Conservation (phyloP, 2,329 filamentous ascomycete genomes). For the Curvularia hawaiiensis region DNA sequence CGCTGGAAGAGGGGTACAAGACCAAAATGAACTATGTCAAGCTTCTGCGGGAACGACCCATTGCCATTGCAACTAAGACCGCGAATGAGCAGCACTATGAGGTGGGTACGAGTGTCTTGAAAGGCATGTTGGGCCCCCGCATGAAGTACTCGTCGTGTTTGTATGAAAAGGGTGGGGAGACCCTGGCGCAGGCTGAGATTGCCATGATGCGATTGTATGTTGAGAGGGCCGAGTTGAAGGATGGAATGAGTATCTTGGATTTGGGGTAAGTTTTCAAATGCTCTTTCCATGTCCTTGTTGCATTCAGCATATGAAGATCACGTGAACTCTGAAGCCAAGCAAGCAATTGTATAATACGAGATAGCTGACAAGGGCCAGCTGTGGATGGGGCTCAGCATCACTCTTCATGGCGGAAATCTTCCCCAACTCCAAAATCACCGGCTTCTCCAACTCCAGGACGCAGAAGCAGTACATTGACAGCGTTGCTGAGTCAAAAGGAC, state of each 20-base stretch:
- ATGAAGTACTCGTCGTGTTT: slow-evolving; percentile 76
- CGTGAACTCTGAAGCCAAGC: background rate
- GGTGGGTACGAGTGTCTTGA: slow-evolving; percentile 68
- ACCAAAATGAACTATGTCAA: slow-evolving; percentile 69
- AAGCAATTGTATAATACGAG: background rate
- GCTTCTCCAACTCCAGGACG: slow-evolving; percentile 71
- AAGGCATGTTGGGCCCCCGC: slow-evolving; percentile 65
- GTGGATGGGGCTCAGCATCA: slow-evolving; percentile 70
- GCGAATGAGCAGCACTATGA: slow-evolving; percentile 77
- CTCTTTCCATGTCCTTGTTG: slow-evolving; percentile 12
- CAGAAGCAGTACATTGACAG: slow-evolving; percentile 71
- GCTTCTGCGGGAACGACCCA: slow-evolving; percentile 63
- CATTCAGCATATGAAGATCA: background rate
- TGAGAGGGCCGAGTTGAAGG: slow-evolving; percentile 61
- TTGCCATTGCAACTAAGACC: slow-evolving; percentile 69
- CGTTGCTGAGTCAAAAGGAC: slow-evolving; percentile 60
- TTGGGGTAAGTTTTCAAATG: slow-evolving; percentile 58
- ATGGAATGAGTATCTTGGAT: slow-evolving; percentile 67
- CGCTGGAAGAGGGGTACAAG: slow-evolving; percentile 59
- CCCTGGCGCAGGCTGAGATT: slow-evolving; percentile 68
- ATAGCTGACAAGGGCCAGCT: slow-evolving; percentile 50
- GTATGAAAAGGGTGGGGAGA: slow-evolving; percentile 62
- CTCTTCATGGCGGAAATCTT: slow-evolving; percentile 70
- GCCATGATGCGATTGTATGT: slow-evolving; percentile 70
- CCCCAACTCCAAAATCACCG: slow-evolving; percentile 66